Evolutionary conservation across 2,329 filamentous ascomycete genomes (phyloP), one percentile per base, ranked within the genome.

Genomic region (Biscogniauxia marginata): DNA sequence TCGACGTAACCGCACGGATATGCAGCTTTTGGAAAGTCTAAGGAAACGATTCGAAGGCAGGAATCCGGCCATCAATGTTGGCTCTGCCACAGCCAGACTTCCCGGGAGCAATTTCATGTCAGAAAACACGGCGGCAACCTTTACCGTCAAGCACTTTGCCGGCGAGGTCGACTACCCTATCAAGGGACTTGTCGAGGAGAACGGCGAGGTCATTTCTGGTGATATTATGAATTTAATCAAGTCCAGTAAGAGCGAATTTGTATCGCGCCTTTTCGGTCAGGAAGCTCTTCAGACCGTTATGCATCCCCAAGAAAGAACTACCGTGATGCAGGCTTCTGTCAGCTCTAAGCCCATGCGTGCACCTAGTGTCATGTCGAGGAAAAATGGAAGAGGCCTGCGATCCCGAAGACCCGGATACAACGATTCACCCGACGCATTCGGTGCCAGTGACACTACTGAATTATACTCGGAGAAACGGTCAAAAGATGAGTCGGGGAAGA

Each of bases 131-230:
- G 81, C 89, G 0, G 88, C 91, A 4, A 84, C 84, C 8, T 99
- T 99, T 75, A 93, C 92, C 0, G 87, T 99, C 55, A 92, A 90
- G 73, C 95, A 99, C 73, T 99, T 96, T 73, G 93, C 93, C 43
- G 95, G 95, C 50, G 95, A 98, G 71, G 91, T 99, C 4, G 95
- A 99, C 59, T 99, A 99, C 70, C 87, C 91, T 2, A 84, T 96
- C 58, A 88, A 88, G 65, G 91, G 91, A 4, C 78, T 99, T 20
- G 83, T 98, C 2, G 95, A 99, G 73, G 93, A 96, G 74, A 99
- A 99, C 63, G 91, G 93, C 52, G 95, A 99, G 71, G 86, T 96
- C 60, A 95, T 99, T 61, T 96, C 93, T 3, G 93, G 92, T 22
- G 95, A 99, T 73, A 78, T 99, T 65, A 91, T 99, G 81, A 97